Percentiles rank a stretch among this genome's conserved stretches.
Evolutionary conservation across 306 rosid genomes (phyloP).

Genomic region (Rosa chinensis): DNA sequence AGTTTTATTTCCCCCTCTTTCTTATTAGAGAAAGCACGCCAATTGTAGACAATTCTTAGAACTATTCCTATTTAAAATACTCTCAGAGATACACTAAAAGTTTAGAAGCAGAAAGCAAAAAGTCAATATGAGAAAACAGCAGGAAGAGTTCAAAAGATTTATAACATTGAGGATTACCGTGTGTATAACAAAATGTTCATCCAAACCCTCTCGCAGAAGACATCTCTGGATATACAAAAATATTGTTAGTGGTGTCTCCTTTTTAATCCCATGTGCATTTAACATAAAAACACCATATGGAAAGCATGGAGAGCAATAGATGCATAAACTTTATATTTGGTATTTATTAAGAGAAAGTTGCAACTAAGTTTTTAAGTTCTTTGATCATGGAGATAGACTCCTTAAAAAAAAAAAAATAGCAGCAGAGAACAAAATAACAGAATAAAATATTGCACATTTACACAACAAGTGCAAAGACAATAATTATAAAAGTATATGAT

Average conservation of each 20-base stretch:
- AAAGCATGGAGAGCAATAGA: not conserved
- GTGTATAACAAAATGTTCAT: slow-evolving; percentile 86
- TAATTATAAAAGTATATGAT: not conserved
- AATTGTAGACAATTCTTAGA: no score
- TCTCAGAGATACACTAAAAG: not conserved
- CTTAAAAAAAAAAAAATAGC: not conserved
- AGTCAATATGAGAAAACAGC: not conserved
- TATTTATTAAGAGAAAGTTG: not conserved
- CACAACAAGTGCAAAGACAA: not conserved
- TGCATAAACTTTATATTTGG: not conserved
- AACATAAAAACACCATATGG: not conserved
- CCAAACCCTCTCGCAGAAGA: slow-evolving; percentile 81
- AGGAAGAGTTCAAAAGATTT: not conserved
- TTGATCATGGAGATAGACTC: not conserved
- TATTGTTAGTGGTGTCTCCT: slow-evolving; percentile 17
- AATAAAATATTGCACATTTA: no score
- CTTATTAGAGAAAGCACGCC: no score
- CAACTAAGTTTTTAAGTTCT: not conserved
- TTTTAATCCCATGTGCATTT: slow-evolving; percentile 5
- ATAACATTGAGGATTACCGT: slow-evolving; percentile 47
- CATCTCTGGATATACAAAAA: slow-evolving; percentile 69
- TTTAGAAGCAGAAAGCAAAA: not conserved
- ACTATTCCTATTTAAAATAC: no score
- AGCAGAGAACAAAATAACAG: not conserved
- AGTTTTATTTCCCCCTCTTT: no score